These are phyloP conservation scores for Alectoria sarmentosa DNA, from an alignment of 495 filamentous ascomycete genomes.

Conservation along the genomic window DNA sequence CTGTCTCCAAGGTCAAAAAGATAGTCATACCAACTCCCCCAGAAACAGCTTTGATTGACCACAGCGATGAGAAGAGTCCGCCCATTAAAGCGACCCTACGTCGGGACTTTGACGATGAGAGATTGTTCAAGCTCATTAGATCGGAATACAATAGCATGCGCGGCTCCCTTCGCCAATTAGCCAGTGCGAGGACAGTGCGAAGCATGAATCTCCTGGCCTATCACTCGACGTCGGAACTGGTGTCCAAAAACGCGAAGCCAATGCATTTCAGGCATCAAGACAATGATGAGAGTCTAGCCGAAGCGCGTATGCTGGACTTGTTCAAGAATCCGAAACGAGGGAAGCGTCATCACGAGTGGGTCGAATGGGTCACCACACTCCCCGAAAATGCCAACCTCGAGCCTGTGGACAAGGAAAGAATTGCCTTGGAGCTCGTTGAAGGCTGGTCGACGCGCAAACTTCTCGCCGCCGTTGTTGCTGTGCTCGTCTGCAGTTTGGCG, in stretches of 20 bases:
- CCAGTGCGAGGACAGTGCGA: conserved; percentile 20
- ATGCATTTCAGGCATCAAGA: not conserved
- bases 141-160: conserved; percentile 18
- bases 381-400: conserved; percentile 12
- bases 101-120: conserved; percentile 26
- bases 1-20: conserved; percentile 20
- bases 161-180: conserved; percentile 12
- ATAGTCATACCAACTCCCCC: conserved; percentile 15
- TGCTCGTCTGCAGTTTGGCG: conserved; percentile 15
- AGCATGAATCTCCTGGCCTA: conserved; percentile 18
- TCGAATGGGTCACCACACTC: conserved; percentile 14
- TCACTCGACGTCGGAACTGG: conserved; percentile 14
- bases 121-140: conserved; percentile 24
- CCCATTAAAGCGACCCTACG: conserved; percentile 10
- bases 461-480: conserved; percentile 9
- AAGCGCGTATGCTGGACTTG: conserved; percentile 15
- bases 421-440: conserved; percentile 24
- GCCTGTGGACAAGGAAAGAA: not conserved
- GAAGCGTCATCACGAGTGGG: conserved; percentile 13
- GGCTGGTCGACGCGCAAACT: conserved; percentile 22
- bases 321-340: conserved; percentile 19
- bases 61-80: conserved; percentile 7
- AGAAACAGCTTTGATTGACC: conserved; percentile 6
- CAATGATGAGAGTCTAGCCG: conserved; percentile 14
- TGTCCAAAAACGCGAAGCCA: conserved; percentile 8